phyloP scores from a whole-genome alignment of 805 yeast genomes.

The Wickerhamiella brachini region DNA sequence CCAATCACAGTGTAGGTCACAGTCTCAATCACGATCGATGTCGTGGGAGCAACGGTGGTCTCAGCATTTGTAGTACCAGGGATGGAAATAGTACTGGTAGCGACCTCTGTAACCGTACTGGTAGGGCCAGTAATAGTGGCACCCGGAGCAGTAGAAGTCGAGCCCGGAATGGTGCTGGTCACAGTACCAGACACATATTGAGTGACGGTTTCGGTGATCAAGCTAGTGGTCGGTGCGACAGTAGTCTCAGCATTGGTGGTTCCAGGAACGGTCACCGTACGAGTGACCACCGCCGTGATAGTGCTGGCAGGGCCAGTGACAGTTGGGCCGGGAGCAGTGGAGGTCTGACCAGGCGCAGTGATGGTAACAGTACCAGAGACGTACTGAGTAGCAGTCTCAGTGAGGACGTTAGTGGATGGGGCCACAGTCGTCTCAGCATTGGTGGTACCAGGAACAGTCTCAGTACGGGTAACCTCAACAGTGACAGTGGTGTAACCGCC shows the following conservation, averaged over 20 bases:
- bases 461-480: background rate
- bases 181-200: background rate
- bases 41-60: constrained; percentile 1
- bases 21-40: background rate
- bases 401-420: constrained; percentile 5
- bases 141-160: background rate
- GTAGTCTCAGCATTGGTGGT: constrained; percentile 10
- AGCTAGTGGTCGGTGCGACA: constrained; percentile 4
- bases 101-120: background rate
- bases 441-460: constrained; percentile 7
- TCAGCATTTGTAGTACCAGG: constrained; percentile 5
- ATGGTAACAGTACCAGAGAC: background rate
- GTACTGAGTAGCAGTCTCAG: background rate
- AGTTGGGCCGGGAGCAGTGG: background rate
- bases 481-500: background rate
- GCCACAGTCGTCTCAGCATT: constrained; percentile 12
- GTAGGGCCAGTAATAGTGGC: background rate
- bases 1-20: background rate
- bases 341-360: background rate
- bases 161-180: background rate
- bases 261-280: constrained; percentile 9
- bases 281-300: background rate
- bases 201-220: constrained; percentile 2
- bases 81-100: background rate
- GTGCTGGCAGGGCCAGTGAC: background rate